Percentiles rank a stretch among this genome's conserved stretches.
phyloP scores from a whole-genome alignment of 2,329 filamentous ascomycete genomes.

The Reticulascus tulasneorum region DNA sequence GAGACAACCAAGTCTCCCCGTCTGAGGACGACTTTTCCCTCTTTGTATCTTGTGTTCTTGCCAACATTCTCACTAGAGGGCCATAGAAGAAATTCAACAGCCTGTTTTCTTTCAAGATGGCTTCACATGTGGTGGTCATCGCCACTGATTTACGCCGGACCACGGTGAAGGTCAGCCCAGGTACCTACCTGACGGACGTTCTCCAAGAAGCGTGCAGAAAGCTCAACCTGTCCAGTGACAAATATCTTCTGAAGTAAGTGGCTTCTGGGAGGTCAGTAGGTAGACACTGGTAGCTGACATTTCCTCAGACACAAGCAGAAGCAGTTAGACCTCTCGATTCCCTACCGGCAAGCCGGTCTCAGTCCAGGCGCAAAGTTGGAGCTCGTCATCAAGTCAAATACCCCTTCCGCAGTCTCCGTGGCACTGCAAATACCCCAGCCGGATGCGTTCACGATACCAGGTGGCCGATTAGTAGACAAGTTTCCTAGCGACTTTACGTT shows the following conservation, averaged over 20 bases:
- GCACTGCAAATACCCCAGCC: slow-evolving; percentile 79
- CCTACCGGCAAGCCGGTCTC: slow-evolving; percentile 79
- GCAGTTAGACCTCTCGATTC: slow-evolving; percentile 76
- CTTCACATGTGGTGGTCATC: slow-evolving; percentile 84
- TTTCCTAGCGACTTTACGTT: slow-evolving; percentile 84
- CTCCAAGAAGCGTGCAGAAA: slow-evolving; percentile 84
- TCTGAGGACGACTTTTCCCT: no score
- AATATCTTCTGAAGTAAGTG: slow-evolving; percentile 75
- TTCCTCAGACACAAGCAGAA: slow-evolving; percentile 75
- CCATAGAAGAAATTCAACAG: no score
- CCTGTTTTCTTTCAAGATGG: slow-evolving; percentile 55
- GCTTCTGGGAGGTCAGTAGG: no score
- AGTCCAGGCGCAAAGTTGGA: slow-evolving; percentile 85
- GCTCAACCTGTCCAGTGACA: slow-evolving; percentile 67
- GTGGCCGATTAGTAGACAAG: slow-evolving; percentile 72
- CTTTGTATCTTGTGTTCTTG: no score
- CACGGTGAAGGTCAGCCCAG: slow-evolving; percentile 77
- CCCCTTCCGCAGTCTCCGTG: slow-evolving; percentile 79
- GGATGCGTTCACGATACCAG: slow-evolving; percentile 59
- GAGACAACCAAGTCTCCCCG: no score
- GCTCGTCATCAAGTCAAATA: slow-evolving; percentile 81
- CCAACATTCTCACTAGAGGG: no score
- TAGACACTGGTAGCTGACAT: neutral
- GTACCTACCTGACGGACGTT: slow-evolving; percentile 78
- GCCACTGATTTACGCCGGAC: slow-evolving; percentile 73